Conservation (phyloP, 257 asterid genomes). For the Solanum sejunctum region DNA sequence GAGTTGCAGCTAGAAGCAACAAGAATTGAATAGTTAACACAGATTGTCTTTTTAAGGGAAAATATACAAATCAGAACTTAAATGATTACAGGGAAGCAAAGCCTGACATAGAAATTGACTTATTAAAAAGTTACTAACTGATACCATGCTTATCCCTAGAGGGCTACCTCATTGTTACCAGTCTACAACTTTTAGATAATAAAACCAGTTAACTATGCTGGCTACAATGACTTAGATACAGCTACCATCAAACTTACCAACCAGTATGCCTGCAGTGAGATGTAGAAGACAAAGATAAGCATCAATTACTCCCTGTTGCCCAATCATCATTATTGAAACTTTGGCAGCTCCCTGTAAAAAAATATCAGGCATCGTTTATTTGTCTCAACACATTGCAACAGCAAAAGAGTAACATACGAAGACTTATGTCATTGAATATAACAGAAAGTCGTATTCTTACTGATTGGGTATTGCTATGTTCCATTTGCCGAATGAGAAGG, state of each 20-base stretch:
- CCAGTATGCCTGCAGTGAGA: slow-evolving; percentile 96
- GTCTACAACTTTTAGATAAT: not conserved
- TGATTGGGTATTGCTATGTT: slow-evolving; percentile 90
- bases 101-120: not conserved
- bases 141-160: not conserved
- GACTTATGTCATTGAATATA: not conserved
- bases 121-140: not conserved
- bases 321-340: slow-evolving; percentile 89
- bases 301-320: slow-evolving; percentile 98
- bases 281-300: slow-evolving; percentile 94
- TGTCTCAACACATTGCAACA: not conserved
- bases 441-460: slow-evolving; percentile 25
- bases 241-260: slow-evolving; percentile 45
- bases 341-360: slow-evolving; percentile 86
- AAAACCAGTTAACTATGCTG: not conserved
- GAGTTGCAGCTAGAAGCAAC: not conserved
- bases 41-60: not conserved
- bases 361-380: not conserved
- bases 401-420: not conserved
- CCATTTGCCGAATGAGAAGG: slow-evolving; percentile 91
- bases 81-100: not conserved
- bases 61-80: not conserved
- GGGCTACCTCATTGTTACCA: not conserved
- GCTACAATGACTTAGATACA: not conserved
- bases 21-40: not conserved